phyloP scores from a whole-genome alignment of 768 basidiomycete genomes.

The Basidioascus undulatus region DNA sequence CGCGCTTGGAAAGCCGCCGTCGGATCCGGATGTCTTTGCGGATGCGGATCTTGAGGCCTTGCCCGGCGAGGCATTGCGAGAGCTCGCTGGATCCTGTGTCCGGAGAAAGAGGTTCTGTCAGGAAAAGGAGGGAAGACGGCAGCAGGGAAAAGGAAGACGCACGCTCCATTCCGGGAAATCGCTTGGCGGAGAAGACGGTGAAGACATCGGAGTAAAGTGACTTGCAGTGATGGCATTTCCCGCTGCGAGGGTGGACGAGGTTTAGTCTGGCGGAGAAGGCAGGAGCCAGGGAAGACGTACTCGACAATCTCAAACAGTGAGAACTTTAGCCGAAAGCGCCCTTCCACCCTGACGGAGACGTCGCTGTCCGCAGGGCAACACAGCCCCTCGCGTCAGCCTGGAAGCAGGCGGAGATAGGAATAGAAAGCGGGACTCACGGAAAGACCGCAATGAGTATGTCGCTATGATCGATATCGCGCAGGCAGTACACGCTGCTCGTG shows the following conservation, averaged over 20 bases:
- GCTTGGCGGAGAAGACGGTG: constrained; percentile 87
- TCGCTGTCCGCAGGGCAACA: too few relatives aligned
- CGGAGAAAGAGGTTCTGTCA: neutral
- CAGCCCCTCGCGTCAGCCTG: too few relatives aligned
- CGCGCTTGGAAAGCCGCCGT: too few relatives aligned
- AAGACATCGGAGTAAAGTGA: constrained; percentile 70
- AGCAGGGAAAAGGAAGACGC: constrained; percentile 12
- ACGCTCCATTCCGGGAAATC: constrained; percentile 93
- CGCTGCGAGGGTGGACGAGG: constrained; percentile 21
- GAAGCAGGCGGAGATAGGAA: too few relatives aligned
- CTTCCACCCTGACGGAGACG: constrained; percentile 72
- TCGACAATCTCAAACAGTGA: constrained; percentile 72
- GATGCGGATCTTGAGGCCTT: constrained; percentile 85
- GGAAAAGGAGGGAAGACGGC: neutral
- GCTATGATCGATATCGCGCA: constrained; percentile 41
- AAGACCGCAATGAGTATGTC: constrained; percentile 83
- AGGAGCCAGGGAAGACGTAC: constrained; percentile 26
- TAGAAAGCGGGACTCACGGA: too few relatives aligned
- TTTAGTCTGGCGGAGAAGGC: constrained; percentile 6
- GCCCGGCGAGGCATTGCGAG: constrained; percentile 76
- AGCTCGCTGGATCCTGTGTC: constrained; percentile 57
- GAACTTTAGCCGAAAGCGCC: constrained; percentile 52
- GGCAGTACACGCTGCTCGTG: constrained; percentile 68
- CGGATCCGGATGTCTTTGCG: constrained; percentile 72
- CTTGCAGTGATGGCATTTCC: constrained; percentile 71